Conservation (phyloP, 2,329 filamentous ascomycete species). For the Ophiognomonia clavigignenti-juglandacearum region DNA sequence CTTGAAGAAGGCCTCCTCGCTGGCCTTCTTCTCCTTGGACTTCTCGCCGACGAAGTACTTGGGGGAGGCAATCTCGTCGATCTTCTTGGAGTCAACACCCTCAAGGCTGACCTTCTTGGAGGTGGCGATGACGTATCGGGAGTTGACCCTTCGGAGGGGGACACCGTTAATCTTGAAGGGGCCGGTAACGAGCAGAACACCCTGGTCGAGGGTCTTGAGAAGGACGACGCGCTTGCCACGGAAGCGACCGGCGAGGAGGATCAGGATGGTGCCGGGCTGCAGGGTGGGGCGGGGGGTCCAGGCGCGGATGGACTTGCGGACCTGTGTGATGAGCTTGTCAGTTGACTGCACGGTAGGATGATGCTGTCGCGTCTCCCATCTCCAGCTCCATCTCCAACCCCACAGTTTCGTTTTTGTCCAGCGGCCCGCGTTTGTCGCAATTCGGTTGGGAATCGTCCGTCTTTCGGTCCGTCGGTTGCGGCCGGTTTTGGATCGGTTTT, state of each 20-base stretch:
- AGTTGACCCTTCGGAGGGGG: slow-evolving; percentile 89
- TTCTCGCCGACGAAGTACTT: slow-evolving; percentile 98
- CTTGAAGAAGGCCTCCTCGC: slow-evolving; percentile 99
- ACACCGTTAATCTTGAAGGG: slow-evolving; percentile 99
- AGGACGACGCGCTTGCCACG: slow-evolving; percentile 99
- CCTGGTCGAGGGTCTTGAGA: slow-evolving; percentile 95
- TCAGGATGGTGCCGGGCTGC: slow-evolving; percentile 91
- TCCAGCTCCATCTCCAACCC: background rate
- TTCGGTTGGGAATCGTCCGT: too few relatives aligned
- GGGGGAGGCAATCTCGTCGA: slow-evolving; percentile 66
- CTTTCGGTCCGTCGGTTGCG: too few relatives aligned
- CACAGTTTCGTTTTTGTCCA: background rate
- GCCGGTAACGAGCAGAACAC: slow-evolving; percentile 97
- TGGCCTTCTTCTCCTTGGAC: slow-evolving; percentile 92
- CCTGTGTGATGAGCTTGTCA: slow-evolving; percentile 49
- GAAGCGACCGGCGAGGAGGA: slow-evolving; percentile 99
- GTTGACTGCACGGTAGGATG: slow-evolving; percentile 7
- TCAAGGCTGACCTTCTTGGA: slow-evolving; percentile 79
- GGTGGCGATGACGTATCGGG: slow-evolving; percentile 90
- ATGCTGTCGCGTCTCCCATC: background rate
- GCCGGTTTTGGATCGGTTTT: background rate
- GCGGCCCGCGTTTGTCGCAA: background rate
- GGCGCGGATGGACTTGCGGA: slow-evolving; percentile 88
- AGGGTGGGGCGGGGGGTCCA: slow-evolving; percentile 85
- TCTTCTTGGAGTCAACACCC: slow-evolving; percentile 86